Evolutionary conservation across 306 rosid genomes (phyloP).

Genomic region (Medicago arabica): DNA sequence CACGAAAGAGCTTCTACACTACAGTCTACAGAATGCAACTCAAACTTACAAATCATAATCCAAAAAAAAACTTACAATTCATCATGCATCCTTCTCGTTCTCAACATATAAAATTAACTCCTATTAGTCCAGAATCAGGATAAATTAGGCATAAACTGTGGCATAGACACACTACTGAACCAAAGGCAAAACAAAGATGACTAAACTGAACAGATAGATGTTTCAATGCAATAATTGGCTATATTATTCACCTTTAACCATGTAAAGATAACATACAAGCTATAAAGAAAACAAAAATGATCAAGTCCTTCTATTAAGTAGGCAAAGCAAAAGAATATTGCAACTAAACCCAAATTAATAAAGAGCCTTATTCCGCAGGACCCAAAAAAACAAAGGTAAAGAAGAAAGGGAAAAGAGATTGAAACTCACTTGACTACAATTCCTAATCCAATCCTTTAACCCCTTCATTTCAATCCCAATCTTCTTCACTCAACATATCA

Average conservation of each 20-base stretch:
- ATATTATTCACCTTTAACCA: slow-evolving; percentile 12
- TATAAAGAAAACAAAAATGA: slow-evolving; percentile 15
- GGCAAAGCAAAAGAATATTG: slow-evolving; percentile 30
- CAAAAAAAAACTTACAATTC: not conserved
- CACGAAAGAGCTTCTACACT: not conserved
- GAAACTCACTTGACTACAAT: slow-evolving; percentile 19
- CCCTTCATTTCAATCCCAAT: slow-evolving; percentile 69
- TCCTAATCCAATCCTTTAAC: not conserved
- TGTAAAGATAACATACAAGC: not conserved
- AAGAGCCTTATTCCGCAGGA: slow-evolving; percentile 13
- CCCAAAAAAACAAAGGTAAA: not conserved
- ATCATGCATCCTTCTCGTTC: not conserved
- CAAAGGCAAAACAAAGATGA: not conserved
- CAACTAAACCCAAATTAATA: slow-evolving; percentile 37
- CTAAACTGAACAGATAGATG: not conserved
- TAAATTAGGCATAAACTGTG: not conserved
- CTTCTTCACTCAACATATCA: slow-evolving; percentile 70
- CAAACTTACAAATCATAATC: not conserved
- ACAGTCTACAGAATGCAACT: not conserved
- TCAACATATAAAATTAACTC: not conserved
- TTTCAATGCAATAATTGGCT: not conserved
- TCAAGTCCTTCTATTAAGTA: slow-evolving; percentile 24
- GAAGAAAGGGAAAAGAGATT: not conserved
- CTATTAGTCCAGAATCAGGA: slow-evolving; percentile 4
- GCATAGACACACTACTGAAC: not conserved